Evolutionary conservation across 192 early-diverging fungal species (phyloP).

Genomic region (Entomortierella parvispora): DNA sequence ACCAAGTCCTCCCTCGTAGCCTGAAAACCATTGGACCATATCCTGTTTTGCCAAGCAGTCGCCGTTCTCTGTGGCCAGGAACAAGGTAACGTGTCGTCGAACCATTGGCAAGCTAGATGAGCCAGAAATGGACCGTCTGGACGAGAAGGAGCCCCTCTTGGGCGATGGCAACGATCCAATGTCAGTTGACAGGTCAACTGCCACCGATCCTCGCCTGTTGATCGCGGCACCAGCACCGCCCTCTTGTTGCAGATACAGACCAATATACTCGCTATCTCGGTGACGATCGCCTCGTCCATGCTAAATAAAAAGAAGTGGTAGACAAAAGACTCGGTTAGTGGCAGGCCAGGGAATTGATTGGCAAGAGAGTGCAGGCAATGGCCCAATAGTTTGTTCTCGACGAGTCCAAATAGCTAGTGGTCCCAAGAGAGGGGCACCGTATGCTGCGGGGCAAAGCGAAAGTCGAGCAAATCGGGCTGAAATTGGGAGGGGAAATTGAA

Average conservation of each 20-base stretch:
- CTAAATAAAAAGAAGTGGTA: slow-evolving; percentile 5
- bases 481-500: too few species aligned
- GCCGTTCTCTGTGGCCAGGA: slow-evolving; percentile 36
- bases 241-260: slow-evolving; percentile 49
- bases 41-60: slow-evolving; percentile 46
- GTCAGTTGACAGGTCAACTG: neutral
- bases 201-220: slow-evolving; percentile 18
- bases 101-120: slow-evolving; percentile 20
- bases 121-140: slow-evolving; percentile 30
- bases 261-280: slow-evolving; percentile 45
- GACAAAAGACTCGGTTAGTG: neutral
- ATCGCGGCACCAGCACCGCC: neutral
- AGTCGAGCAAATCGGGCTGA: too few species aligned
- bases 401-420: too few species aligned
- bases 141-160: slow-evolving; percentile 28
- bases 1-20: slow-evolving; percentile 48
- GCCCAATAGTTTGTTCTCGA: too few species aligned
- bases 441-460: too few species aligned
- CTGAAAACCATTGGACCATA: slow-evolving; percentile 47
- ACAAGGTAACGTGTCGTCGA: slow-evolving; percentile 46
- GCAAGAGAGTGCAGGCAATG: too few species aligned
- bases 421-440: too few species aligned
- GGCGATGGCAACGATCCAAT: neutral
- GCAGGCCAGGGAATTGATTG: neutral
- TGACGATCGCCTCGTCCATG: slow-evolving; percentile 51